Base-by-base conservation (phyloP, 495 filamentous ascomycete genomes). In the Clavariopsis aquatica region DNA sequence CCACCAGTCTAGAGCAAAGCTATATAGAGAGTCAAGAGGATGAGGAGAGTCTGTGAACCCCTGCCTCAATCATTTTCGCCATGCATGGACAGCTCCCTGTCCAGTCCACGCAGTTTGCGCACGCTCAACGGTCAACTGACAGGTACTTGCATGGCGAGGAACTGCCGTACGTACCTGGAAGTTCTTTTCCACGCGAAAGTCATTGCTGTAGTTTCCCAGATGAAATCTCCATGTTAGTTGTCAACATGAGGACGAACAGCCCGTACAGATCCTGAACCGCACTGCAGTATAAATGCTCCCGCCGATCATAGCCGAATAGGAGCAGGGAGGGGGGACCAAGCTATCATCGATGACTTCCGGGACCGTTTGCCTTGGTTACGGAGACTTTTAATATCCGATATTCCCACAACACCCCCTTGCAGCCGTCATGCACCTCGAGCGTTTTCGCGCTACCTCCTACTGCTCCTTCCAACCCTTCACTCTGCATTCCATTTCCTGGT, bases 41-140 rank as follows among this genome's bases (percentile, higher is more conserved):
- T 7, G 38, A 43, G 9, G 3, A 2, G n/a, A 43, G 38, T 12
- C 12, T 34, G 3, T 20, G 13, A 49, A n/a, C 49, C 56, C 63
- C 52, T 62, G 64, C 29, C 58, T 51, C 58, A 41, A 57, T 38
- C 38, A 31, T 67, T 67, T 29, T 62, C 57, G 64, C 34, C 64
- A 59, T 65, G 53, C 62, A 65, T 65, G 20, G 43, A 20, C 53
- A 41, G 43, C 15, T 26, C n/a, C 38, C 34, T 28, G 22, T 27
- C 47, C 43, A 10, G 51, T n/a, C 27, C 52, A 47, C 51, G 43
- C 13, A 27, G 3, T 6, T 13, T 31, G 17, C 31, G 31, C 31
- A 34, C 12, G 47, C 3, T 23, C 29, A 31, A 52, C 17, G 17
- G 49, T 28, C 22, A 28, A 19, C 49, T 27, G 26, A 52, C 23